phyloP scores from a whole-genome alignment of 2,329 filamentous ascomycete species.

The Amylocarpus encephaloides region DNA sequence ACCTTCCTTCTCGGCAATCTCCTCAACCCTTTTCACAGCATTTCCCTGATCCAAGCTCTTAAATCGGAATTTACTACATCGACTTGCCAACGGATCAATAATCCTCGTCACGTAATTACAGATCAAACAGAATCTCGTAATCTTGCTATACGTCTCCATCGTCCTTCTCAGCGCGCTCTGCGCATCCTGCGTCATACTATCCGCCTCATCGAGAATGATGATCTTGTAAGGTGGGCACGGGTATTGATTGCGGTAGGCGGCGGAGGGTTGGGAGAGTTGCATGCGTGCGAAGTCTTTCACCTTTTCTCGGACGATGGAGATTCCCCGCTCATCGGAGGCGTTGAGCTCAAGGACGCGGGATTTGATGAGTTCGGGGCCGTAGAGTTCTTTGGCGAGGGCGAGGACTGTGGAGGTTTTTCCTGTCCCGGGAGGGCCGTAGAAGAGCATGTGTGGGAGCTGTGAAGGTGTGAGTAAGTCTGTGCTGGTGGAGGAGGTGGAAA shows the following conservation, averaged over 20 bases:
- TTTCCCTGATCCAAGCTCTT: slow-evolving; percentile 89
- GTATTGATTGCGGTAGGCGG: slow-evolving; percentile 63
- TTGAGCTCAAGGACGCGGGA: slow-evolving; percentile 97
- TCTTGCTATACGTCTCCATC: slow-evolving; percentile 97
- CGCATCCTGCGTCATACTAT: slow-evolving; percentile 95
- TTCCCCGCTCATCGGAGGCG: slow-evolving; percentile 96
- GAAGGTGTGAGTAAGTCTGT: slow-evolving; percentile 13
- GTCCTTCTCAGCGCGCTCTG: slow-evolving; percentile 92
- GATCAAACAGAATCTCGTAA: slow-evolving; percentile 93
- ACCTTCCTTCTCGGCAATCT: slow-evolving; percentile 75
- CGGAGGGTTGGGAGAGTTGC: slow-evolving; percentile 74
- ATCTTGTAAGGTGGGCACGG: slow-evolving; percentile 98
- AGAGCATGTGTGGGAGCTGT: slow-evolving; percentile 97
- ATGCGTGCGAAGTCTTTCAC: slow-evolving; percentile 97
- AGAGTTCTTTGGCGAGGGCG: slow-evolving; percentile 93
- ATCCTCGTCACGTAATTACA: slow-evolving; percentile 99
- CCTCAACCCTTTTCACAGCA: slow-evolving; percentile 68
- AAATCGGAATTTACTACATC: slow-evolving; percentile 96
- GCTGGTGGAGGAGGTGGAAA: slow-evolving; percentile 1
- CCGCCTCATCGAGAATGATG: slow-evolving; percentile 95
- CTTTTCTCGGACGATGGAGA: slow-evolving; percentile 93
- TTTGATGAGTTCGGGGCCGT: slow-evolving; percentile 89
- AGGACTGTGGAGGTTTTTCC: slow-evolving; percentile 98
- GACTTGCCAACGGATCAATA: slow-evolving; percentile 87
- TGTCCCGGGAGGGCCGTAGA: slow-evolving; percentile 95